phyloP scores from a whole-genome alignment of 2,329 filamentous ascomycete genomes.

The Kalaharituber pfeilii region DNA sequence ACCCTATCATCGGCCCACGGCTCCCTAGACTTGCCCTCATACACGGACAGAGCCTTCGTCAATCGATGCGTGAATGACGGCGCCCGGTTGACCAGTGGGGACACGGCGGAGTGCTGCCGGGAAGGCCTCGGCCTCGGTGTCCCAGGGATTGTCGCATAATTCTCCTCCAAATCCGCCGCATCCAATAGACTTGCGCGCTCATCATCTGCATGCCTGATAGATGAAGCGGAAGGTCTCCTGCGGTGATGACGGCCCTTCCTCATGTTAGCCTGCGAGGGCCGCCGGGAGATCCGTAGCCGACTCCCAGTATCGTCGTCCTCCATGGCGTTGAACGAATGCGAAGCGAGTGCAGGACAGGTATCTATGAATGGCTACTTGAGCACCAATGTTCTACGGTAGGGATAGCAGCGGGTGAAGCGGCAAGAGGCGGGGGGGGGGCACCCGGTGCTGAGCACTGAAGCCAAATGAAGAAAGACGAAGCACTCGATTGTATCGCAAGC shows the following conservation, averaged over 20 bases:
- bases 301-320: slow-evolving; percentile 10
- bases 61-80: slow-evolving; percentile 39
- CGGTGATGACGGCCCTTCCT: slow-evolving; percentile 9
- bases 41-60: slow-evolving; percentile 42
- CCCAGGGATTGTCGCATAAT: slow-evolving; percentile 30
- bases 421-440: no score
- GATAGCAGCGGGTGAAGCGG: no score
- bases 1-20: slow-evolving; percentile 62
- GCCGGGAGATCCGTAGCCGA: slow-evolving; percentile 6
- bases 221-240: slow-evolving; percentile 13
- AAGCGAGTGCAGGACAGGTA: no score
- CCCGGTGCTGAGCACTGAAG: no score
- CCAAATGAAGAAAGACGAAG: no score
- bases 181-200: slow-evolving; percentile 34
- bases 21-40: slow-evolving; percentile 28
- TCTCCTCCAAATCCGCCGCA: slow-evolving; percentile 23
- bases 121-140: slow-evolving; percentile 29
- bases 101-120: slow-evolving; percentile 23
- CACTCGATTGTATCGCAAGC: no score
- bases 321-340: slow-evolving; percentile 3
- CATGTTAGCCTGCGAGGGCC: slow-evolving; percentile 11
- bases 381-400: no score
- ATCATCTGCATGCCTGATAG: slow-evolving; percentile 24
- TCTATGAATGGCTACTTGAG: no score
- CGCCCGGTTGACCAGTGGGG: slow-evolving; percentile 26